A percentile compares a stretch with the other conserved stretches of the same genome.
Evolutionary conservation across 1,284 basidiomycete species (phyloP).

Genomic region (Cryptococcus floricola): DNA sequence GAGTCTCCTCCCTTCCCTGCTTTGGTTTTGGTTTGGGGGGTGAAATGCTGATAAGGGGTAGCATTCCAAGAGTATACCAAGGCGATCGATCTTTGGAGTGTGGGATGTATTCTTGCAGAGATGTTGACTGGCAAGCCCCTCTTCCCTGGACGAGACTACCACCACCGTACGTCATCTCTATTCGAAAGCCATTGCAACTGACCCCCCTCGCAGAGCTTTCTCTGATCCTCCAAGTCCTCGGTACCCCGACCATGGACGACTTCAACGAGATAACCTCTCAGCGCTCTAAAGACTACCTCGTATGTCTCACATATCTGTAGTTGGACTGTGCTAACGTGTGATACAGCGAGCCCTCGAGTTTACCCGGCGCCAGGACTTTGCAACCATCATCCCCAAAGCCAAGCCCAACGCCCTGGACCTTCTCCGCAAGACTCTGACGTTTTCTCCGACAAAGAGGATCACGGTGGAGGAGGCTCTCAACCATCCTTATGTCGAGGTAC

Average conservation of each 20-base stretch:
- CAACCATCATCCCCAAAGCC: constrained; percentile 70
- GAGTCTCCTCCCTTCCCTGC: constrained; percentile 10
- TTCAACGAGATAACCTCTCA: constrained; percentile 68
- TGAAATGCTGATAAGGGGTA: constrained; percentile 11
- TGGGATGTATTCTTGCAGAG: constrained; percentile 89
- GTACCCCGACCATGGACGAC: constrained; percentile 59
- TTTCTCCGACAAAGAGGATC: constrained; percentile 81
- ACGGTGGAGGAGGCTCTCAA: constrained; percentile 82
- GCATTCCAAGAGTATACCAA: constrained; percentile 88
- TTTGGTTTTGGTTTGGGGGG: not conserved
- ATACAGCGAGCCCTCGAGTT: constrained; percentile 74
- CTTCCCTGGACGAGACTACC: constrained; percentile 69
- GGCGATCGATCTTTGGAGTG: constrained; percentile 89
- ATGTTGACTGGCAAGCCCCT: constrained; percentile 86
- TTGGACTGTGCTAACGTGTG: not conserved
- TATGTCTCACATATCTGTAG: constrained; percentile 9
- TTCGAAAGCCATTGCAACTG: constrained; percentile 7
- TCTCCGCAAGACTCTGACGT: constrained; percentile 80
- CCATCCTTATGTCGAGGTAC: constrained; percentile 84
- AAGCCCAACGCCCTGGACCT: constrained; percentile 86
- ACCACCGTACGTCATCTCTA: constrained; percentile 27
- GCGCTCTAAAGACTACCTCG: constrained; percentile 82
- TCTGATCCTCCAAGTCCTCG: constrained; percentile 58
- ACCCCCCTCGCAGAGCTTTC: constrained; percentile 48
- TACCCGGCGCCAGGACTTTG: constrained; percentile 76